Percentiles rank a stretch among this genome's conserved stretches.
Conservation (phyloP, 1,139 yeast species). For the Starmera stellimalicola region DNA sequence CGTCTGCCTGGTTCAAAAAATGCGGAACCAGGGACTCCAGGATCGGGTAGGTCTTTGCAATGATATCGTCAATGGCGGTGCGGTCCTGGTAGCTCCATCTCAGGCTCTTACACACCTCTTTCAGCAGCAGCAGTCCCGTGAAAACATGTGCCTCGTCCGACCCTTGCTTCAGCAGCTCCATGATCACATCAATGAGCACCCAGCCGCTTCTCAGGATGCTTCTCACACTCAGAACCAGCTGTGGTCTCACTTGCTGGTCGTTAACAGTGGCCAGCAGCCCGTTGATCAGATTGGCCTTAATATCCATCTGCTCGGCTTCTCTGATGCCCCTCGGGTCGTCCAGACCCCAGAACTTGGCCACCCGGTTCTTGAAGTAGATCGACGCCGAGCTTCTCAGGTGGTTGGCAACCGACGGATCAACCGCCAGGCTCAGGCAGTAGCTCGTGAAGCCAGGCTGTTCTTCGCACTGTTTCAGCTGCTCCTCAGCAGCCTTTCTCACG, state of each 20-base stretch:
- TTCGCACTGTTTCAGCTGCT: slow-evolving; percentile 47
- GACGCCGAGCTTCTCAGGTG: slow-evolving; percentile 55
- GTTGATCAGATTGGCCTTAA: slow-evolving; percentile 44
- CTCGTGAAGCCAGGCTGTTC: slow-evolving; percentile 48
- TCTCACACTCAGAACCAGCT: slow-evolving; percentile 62
- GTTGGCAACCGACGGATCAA: slow-evolving; percentile 34
- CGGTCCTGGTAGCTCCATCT: slow-evolving; percentile 46
- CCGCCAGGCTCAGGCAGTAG: slow-evolving; percentile 43
- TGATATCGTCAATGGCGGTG: slow-evolving; percentile 35
- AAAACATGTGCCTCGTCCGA: slow-evolving; percentile 42
- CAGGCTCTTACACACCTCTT: slow-evolving; percentile 47
- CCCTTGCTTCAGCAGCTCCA: slow-evolving; percentile 34
- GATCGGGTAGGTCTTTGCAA: slow-evolving; percentile 42
- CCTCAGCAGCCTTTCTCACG: slow-evolving; percentile 62
- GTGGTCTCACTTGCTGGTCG: slow-evolving; percentile 38
- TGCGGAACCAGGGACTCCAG: slow-evolving; percentile 41
- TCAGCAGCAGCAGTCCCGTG: slow-evolving; percentile 48
- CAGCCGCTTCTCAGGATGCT: slow-evolving; percentile 51
- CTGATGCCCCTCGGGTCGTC: slow-evolving; percentile 34
- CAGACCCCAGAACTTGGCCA: slow-evolving; percentile 45
- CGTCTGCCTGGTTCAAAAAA: slow-evolving; percentile 27
- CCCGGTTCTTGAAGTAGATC: slow-evolving; percentile 58
- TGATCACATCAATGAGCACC: slow-evolving; percentile 23
- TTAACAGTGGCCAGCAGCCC: slow-evolving; percentile 31
- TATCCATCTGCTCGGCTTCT: slow-evolving; percentile 38